A percentile compares a stretch with the other conserved stretches of the same genome.
phyloP scores from a whole-genome alignment of 257 asterid species.

The Solanum commersonii region DNA sequence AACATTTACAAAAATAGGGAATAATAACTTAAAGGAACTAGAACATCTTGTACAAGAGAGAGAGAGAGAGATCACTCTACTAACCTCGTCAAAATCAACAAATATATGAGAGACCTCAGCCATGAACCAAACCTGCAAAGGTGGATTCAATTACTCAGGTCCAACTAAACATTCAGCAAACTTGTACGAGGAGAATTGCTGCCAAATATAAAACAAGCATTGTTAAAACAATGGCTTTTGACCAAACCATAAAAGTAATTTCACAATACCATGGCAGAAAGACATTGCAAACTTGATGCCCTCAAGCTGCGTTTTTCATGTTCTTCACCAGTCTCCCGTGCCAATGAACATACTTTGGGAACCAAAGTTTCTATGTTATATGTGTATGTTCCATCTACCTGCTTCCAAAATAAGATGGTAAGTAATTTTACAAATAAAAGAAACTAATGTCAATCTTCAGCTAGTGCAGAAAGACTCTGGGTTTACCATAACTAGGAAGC shows the following conservation, averaged over 20 bases:
- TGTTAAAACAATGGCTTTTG: background rate
- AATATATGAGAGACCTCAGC: constrained; percentile 73
- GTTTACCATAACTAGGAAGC: background rate
- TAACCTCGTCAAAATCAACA: constrained; percentile 73
- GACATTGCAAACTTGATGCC: constrained; percentile 90
- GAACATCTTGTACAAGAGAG: background rate
- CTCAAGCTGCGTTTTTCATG: constrained; percentile 44
- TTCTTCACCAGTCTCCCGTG: constrained; percentile 55
- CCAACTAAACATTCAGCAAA: background rate
- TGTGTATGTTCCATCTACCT: constrained; percentile 84
- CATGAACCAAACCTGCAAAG: constrained; percentile 89
- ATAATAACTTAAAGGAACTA: background rate
- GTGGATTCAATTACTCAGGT: constrained; percentile 2
- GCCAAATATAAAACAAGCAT: background rate
- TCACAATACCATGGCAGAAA: constrained; percentile 72
- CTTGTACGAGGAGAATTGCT: background rate
- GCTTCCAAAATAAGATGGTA: constrained; percentile 11
- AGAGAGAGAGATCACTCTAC: constrained; percentile 5
- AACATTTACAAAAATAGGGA: background rate
- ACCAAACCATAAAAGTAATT: background rate
- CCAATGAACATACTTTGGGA: constrained; percentile 54
- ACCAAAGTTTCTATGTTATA: constrained; percentile 63
- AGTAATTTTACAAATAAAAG: background rate
- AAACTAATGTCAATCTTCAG: background rate
- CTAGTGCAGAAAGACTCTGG: background rate